Percentiles rank a stretch among this genome's conserved stretches.
phyloP scores from a whole-genome alignment of 192 early-diverging fungal species.

The Backusella tarrabulga region DNA sequence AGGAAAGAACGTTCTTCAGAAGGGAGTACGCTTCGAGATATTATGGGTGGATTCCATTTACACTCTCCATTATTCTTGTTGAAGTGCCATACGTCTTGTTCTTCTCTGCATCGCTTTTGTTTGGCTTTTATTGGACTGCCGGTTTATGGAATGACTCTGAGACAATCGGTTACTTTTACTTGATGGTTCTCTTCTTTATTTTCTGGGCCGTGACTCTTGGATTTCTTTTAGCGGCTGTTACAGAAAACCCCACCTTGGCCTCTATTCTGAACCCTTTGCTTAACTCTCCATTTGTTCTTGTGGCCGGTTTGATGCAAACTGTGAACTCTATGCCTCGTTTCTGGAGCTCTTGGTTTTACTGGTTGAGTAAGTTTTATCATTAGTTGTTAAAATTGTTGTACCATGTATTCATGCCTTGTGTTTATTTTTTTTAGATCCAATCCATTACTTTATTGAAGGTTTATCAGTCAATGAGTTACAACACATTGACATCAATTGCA shows the following conservation, averaged over 20 bases:
- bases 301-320: constrained; percentile 68
- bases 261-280: constrained; percentile 67
- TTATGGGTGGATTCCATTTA: constrained; percentile 67
- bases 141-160: constrained; percentile 53
- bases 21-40: constrained; percentile 67
- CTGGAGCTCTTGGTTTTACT: constrained; percentile 73
- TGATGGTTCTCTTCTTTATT: constrained; percentile 55
- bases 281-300: constrained; percentile 63
- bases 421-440: constrained; percentile 40
- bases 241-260: constrained; percentile 55
- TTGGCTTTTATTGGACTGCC: constrained; percentile 74
- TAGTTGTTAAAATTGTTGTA: neutral
- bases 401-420: neutral
- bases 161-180: constrained; percentile 63
- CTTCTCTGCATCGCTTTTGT: constrained; percentile 60
- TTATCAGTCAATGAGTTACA: constrained; percentile 60
- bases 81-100: constrained; percentile 69
- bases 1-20: constrained; percentile 63
- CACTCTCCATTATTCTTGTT: constrained; percentile 59
- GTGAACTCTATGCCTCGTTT: constrained; percentile 62
- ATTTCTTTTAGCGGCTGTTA: constrained; percentile 62
- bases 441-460: constrained; percentile 68
- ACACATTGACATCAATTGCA: constrained; percentile 47
- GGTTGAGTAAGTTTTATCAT: constrained; percentile 30
- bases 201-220: constrained; percentile 68